phyloP scores from a whole-genome alignment of 805 yeast genomes.

The Metschnikowia gelsemii region DNA sequence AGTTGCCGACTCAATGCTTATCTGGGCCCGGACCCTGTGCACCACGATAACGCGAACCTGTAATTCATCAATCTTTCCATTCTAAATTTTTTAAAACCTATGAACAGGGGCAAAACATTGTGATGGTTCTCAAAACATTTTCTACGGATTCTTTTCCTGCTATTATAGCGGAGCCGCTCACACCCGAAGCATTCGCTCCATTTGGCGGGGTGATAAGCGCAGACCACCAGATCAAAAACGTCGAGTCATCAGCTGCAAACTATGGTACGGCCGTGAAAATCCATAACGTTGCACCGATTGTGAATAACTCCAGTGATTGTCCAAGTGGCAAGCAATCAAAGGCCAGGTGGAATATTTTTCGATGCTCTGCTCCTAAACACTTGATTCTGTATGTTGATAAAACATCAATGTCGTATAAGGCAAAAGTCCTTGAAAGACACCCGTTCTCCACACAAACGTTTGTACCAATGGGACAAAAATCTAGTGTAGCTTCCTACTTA shows the following conservation, averaged over 20 bases:
- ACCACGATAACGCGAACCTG: no score
- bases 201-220: conserved; percentile 82
- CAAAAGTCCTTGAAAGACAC: conserved; percentile 84
- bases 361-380: conserved; percentile 76
- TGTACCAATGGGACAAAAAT: conserved; percentile 76
- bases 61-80: no score
- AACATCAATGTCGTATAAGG: conserved; percentile 33
- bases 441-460: conserved; percentile 88
- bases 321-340: conserved; percentile 49
- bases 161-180: conserved; percentile 54
- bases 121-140: conserved; percentile 46
- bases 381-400: conserved; percentile 34
- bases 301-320: conserved; percentile 48
- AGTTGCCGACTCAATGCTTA: no score
- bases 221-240: conserved; percentile 59
- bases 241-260: conserved; percentile 58
- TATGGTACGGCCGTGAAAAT: conserved; percentile 91
- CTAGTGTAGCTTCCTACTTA: conserved; percentile 54
- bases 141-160: conserved; percentile 19
- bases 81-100: no score
- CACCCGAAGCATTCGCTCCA: conserved; percentile 62
- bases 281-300: conserved; percentile 67
- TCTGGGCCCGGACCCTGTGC: no score
- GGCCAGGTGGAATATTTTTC: conserved; percentile 79
- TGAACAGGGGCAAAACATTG: no score